Percentiles rank a stretch among this genome's conserved stretches.
Conservation (phyloP, 192 early-diverging fungal genomes). For the Dimargaris cristalligena region DNA sequence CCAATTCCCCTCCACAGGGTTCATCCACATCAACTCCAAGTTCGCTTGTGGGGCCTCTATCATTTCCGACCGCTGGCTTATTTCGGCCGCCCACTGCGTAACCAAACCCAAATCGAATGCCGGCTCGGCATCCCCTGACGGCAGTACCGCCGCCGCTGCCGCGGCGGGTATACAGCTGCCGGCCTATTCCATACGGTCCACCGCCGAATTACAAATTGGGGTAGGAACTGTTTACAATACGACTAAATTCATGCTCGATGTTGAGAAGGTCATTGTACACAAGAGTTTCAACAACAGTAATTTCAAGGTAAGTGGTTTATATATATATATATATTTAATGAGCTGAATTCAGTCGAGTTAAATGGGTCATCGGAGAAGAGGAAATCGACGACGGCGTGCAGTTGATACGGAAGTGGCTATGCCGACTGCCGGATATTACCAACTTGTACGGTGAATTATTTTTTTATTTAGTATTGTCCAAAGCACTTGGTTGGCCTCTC, state of each 20-base stretch:
- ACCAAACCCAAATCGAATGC: too few species aligned
- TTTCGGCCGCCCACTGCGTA: conserved; percentile 35
- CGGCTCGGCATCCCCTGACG: too few species aligned
- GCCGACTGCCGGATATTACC: not conserved
- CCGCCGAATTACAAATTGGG: not conserved
- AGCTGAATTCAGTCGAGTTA: not conserved
- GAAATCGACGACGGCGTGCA: not conserved
- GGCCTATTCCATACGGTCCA: not conserved
- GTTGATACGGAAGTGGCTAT: not conserved
- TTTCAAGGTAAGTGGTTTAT: not conserved
- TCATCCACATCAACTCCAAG: conserved; percentile 20
- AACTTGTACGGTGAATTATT: not conserved
- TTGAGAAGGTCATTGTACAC: not conserved
- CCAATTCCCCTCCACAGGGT: conserved; percentile 25
- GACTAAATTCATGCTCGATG: not conserved
- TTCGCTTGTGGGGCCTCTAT: conserved; percentile 30
- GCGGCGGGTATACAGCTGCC: not conserved
- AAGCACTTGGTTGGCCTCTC: too few species aligned
- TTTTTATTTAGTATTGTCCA: not conserved
- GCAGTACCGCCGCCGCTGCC: too few species aligned
- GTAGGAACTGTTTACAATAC: conserved; percentile 7
- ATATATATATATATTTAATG: not conserved
- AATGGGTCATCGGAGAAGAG: not conserved
- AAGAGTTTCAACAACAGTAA: not conserved
- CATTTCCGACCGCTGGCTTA: conserved; percentile 23